These are phyloP conservation scores for Aspergillus costaricaensis DNA, from an alignment of 2,329 filamentous ascomycete genomes.

Conservation along the genomic window DNA sequence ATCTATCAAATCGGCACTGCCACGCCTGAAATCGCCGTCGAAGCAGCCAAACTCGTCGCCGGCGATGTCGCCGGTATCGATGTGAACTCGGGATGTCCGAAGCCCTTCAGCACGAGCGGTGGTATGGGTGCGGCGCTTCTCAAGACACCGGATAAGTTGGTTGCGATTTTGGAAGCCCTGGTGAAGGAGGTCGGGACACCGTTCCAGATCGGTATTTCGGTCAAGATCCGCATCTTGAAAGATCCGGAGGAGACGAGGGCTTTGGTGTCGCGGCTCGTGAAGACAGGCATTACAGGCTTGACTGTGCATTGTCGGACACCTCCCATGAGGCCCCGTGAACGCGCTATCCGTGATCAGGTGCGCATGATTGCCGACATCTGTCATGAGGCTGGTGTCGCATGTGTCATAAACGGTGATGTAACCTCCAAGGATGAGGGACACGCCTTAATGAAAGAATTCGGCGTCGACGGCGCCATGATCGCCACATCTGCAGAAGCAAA, in stretches of 20 bases:
- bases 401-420: conserved; percentile 95
- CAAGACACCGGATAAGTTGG: conserved; percentile 78
- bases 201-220: conserved; percentile 88
- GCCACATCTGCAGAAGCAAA: conserved; percentile 91
- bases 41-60: conserved; percentile 81
- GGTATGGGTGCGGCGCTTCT: conserved; percentile 96
- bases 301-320: conserved; percentile 96
- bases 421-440: conserved; percentile 71
- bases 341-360: conserved; percentile 82
- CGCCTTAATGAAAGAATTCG: conserved; percentile 71
- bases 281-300: conserved; percentile 86
- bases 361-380: conserved; percentile 81
- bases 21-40: conserved; percentile 76
- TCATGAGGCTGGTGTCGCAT: conserved; percentile 81
- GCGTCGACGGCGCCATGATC: conserved; percentile 96
- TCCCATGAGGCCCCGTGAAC: conserved; percentile 88
- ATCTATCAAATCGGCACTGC: conserved; percentile 94
- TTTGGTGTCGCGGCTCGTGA: conserved; percentile 75
- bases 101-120: conserved; percentile 88
- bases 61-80: conserved; percentile 90
- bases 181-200: conserved; percentile 75
- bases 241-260: conserved; percentile 72
- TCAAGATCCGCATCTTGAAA: conserved; percentile 90
- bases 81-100: conserved; percentile 97
- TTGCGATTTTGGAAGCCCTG: conserved; percentile 78